Base-by-base conservation (phyloP, 2,329 filamentous ascomycete genomes). In the Decorospora gaudefroyi region DNA sequence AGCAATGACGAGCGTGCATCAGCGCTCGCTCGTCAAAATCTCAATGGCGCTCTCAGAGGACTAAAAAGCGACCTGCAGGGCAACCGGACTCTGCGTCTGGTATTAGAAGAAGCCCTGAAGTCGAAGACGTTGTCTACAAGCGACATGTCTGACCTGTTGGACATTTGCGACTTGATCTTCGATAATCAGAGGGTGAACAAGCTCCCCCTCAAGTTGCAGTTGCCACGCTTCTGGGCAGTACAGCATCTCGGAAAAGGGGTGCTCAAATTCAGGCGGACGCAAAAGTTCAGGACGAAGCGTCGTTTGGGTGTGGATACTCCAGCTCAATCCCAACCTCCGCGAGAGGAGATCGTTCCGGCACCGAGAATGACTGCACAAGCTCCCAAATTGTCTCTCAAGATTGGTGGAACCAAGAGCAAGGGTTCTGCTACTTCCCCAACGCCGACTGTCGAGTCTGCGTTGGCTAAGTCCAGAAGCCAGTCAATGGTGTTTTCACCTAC, bases 41-140 rank as follows among this genome's bases (percentile, higher is more conserved):
- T 84, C n/a, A 75, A 79, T 18, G 81, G 80, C 21, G 83, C 83
- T 4, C 65, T 83, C 16, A 72, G 72, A 19, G 81, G 79, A 1
- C 66, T 86, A 25, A 83, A 78, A 59, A 64, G 65, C 22, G 78
- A 82, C 38, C 55, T 86, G 12, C 70, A 70, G 3, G 60, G 68
- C 5, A 76, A 83, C 34, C 49, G 71, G 23, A 62, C 67, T 2
- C 72, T 86, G 41, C 77, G 77, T 53, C 64, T 77, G 26, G 75
- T 76, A 9, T 62, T 86, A 3, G 83, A 81, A 74, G 72, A 77
- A 41, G 82, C 81, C 2, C 74, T 81, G 55, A 75, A 72, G 26
- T 70, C 81, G 0, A 74, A 72, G 1, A 64, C 61, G 4, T 71
- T 82, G 29, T 74, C 78, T 1, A 54, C 80, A 2, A 68, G 75